A percentile compares a stretch with the other conserved stretches of the same genome.
Evolutionary conservation across 78 protist species (phyloP).

Genomic region (Dictyostelium intermedium): DNA sequence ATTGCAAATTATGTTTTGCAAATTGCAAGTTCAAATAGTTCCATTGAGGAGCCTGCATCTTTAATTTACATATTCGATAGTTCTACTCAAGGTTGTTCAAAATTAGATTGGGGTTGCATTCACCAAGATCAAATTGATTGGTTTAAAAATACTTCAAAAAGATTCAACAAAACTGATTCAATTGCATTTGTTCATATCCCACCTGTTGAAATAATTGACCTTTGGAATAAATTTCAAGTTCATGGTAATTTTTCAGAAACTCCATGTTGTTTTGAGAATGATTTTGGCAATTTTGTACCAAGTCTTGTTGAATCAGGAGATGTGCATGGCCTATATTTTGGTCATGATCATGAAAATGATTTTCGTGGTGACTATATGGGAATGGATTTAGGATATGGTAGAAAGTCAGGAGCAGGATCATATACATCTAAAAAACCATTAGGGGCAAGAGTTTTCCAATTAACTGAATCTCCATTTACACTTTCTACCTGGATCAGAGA

Average conservation of each 20-base stretch:
- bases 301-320: not conserved
- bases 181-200: conserved; percentile 55
- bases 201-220: conserved; percentile 17
- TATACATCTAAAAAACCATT: not conserved
- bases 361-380: conserved; percentile 32
- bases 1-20: conserved; percentile 22
- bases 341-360: conserved; percentile 52
- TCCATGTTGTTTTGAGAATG: conserved; percentile 9
- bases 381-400: conserved; percentile 46
- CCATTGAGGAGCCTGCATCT: not conserved
- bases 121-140: conserved; percentile 37
- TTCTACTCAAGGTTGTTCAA: conserved; percentile 4
- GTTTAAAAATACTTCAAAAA: conserved; percentile 6
- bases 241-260: conserved; percentile 12
- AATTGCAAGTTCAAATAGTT: not conserved
- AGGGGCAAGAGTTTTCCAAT: conserved; percentile 33
- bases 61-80: conserved; percentile 37
- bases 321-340: conserved; percentile 51
- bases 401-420: conserved; percentile 47
- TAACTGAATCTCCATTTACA: not conserved
- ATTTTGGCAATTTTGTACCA: not conserved
- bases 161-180: not conserved
- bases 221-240: conserved; percentile 31
- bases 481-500: conserved; percentile 39
- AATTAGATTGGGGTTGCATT: conserved; percentile 36